phyloP scores from a whole-genome alignment of 139 green algal genomes.

The Closterium sp. region DNA sequence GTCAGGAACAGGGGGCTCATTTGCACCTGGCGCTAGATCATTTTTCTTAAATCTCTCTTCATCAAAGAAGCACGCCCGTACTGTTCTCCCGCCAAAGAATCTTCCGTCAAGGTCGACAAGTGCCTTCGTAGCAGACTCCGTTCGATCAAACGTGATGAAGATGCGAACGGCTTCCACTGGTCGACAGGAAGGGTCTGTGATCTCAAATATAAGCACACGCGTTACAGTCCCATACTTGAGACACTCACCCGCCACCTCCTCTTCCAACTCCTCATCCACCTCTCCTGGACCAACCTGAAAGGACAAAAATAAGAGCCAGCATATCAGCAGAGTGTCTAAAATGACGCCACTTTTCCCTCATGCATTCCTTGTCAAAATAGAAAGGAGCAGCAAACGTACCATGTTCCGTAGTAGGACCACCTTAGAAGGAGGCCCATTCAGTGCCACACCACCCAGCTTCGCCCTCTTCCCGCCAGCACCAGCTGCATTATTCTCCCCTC shows the following conservation, averaged over 20 bases:
- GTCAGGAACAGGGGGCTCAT: neutral
- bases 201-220: slow-evolving; percentile 77
- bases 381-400: slow-evolving; percentile 27
- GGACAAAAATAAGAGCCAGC: no score
- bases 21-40: slow-evolving; percentile 70
- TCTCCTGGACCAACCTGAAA: slow-evolving; percentile 80
- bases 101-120: slow-evolving; percentile 71
- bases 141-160: slow-evolving; percentile 82
- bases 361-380: no score
- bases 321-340: no score
- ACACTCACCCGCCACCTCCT: slow-evolving; percentile 85
- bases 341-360: no score
- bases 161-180: slow-evolving; percentile 78
- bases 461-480: neutral
- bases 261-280: slow-evolving; percentile 88
- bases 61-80: slow-evolving; percentile 79
- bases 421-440: slow-evolving; percentile 54
- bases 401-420: slow-evolving; percentile 75
- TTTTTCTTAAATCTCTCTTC: slow-evolving; percentile 73
- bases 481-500: neutral
- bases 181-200: slow-evolving; percentile 70
- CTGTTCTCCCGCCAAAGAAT: slow-evolving; percentile 80
- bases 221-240: slow-evolving; percentile 82
- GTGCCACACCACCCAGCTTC: slow-evolving; percentile 14
- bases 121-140: slow-evolving; percentile 71